A percentile compares a stretch with the other conserved stretches of the same genome.
These are phyloP conservation scores for Aspergillus kassunensis DNA, from an alignment of 495 filamentous ascomycete genomes.

Conservation along the genomic window DNA sequence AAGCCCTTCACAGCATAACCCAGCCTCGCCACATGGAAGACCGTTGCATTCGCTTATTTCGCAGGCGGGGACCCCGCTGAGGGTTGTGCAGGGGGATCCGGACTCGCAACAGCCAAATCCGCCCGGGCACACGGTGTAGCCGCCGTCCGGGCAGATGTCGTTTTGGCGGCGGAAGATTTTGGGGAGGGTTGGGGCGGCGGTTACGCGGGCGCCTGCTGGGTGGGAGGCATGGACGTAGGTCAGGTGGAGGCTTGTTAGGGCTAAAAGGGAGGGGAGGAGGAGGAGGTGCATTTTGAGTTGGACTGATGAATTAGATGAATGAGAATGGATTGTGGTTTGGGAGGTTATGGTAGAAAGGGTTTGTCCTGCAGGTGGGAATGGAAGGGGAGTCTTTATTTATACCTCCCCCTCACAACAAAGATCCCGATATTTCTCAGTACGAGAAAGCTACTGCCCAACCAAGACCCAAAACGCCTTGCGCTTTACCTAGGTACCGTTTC, in stretches of 20 bases:
- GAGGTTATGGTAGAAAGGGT: no score
- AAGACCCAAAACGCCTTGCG: no score
- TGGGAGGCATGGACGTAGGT: background rate
- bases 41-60: conserved; percentile 4
- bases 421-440: no score
- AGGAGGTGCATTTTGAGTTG: no score
- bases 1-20: conserved; percentile 1
- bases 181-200: background rate
- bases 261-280: background rate
- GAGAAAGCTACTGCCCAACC: no score
- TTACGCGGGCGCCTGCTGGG: background rate
- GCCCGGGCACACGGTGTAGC: background rate
- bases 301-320: no score
- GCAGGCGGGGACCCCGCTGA: conserved; percentile 5
- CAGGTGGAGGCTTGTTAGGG: background rate
- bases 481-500: no score
- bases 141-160: background rate
- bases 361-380: no score
- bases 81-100: conserved; percentile 5
- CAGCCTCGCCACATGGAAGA: background rate
- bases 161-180: background rate
- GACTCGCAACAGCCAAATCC: conserved; percentile 9
- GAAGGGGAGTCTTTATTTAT: no score
- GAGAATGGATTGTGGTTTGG: no score
- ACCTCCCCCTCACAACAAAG: no score